These are phyloP conservation scores for Cutaneotrichosporon sp. DNA, from an alignment of 1,284 basidiomycete species.

Conservation along the genomic window DNA sequence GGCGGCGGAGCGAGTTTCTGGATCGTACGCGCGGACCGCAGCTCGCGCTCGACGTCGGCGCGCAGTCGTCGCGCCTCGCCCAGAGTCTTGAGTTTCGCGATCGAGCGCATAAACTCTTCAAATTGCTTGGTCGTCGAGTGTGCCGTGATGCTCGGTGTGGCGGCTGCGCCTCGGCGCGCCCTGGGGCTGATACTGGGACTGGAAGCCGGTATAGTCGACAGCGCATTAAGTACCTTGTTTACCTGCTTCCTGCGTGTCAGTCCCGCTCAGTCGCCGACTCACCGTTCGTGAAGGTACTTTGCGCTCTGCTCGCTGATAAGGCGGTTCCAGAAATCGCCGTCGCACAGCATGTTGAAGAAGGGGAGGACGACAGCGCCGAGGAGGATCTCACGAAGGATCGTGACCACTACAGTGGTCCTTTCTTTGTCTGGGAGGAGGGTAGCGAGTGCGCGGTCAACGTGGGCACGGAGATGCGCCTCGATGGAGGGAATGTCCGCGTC, in stretches of 20 bases:
- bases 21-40: constrained; percentile 63
- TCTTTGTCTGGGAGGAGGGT: constrained; percentile 71
- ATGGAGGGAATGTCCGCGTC: constrained; percentile 83
- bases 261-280: constrained; percentile 3
- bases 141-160: constrained; percentile 28
- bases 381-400: constrained; percentile 74
- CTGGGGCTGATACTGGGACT: neutral
- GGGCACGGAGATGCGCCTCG: constrained; percentile 69
- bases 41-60: constrained; percentile 82
- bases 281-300: constrained; percentile 41
- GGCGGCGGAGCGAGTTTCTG: constrained; percentile 13
- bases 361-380: constrained; percentile 77
- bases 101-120: constrained; percentile 80
- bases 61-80: constrained; percentile 83
- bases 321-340: constrained; percentile 95
- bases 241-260: constrained; percentile 48
- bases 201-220: constrained; percentile 39
- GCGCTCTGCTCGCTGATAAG: constrained; percentile 66
- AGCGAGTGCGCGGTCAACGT: constrained; percentile 67
- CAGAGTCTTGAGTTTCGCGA: constrained; percentile 70
- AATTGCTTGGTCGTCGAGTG: constrained; percentile 60
- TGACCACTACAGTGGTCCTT: constrained; percentile 63
- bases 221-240: constrained; percentile 51
- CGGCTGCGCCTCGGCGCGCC: neutral
- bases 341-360: constrained; percentile 82